Evolutionary conservation across 2,329 filamentous ascomycete species (phyloP).

Genomic region (Aspergillus caelatus): DNA sequence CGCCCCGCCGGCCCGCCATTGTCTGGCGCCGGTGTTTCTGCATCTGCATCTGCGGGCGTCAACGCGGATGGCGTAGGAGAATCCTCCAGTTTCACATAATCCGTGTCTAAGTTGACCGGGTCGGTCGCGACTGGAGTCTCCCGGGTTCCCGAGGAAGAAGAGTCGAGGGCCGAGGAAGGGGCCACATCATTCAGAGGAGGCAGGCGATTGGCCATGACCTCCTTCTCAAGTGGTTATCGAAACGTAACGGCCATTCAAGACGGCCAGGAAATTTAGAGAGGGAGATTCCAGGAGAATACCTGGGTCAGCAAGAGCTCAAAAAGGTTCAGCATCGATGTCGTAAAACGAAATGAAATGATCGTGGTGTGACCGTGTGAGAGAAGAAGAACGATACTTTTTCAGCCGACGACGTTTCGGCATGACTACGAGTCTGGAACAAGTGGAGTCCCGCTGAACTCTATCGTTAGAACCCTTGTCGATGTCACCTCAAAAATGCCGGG

Average conservation of each 20-base stretch:
- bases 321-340: neutral
- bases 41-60: constrained; percentile 25
- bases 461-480: constrained; percentile 1
- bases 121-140: constrained; percentile 12
- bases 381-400: neutral
- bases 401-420: constrained; percentile 7
- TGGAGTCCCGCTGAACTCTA: constrained; percentile 17
- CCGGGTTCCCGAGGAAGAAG: constrained; percentile 7
- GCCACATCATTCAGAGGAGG: constrained; percentile 31
- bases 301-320: neutral
- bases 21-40: constrained; percentile 23
- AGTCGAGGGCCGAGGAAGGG: constrained; percentile 27
- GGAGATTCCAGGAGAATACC: neutral
- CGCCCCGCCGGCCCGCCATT: constrained; percentile 31
- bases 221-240: constrained; percentile 27
- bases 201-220: constrained; percentile 39
- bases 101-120: constrained; percentile 12
- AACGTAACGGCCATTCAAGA: constrained; percentile 32
- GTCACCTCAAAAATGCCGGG: neutral
- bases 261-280: constrained; percentile 6
- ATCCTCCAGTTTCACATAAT: constrained; percentile 28
- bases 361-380: constrained; percentile 1
- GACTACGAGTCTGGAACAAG: constrained; percentile 9
- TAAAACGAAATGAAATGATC: neutral
- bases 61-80: constrained; percentile 29